These are phyloP conservation scores for Aureobasidium pullulans DNA, from an alignment of 2,329 filamentous ascomycete species.

Conservation along the genomic window DNA sequence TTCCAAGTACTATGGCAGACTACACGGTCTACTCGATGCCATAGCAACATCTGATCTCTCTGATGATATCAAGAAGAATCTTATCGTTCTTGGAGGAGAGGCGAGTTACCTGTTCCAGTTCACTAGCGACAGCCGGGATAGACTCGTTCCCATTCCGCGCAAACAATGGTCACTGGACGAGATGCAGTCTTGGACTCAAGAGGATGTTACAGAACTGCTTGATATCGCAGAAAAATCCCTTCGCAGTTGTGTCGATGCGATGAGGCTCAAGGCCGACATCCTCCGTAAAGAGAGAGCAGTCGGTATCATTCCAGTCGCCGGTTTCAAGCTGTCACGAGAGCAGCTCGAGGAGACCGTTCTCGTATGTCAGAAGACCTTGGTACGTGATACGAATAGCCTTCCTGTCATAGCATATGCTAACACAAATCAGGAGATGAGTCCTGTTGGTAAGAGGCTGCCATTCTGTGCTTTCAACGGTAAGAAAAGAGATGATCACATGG, in stretches of 20 bases:
- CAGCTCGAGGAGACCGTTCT: conserved; percentile 92
- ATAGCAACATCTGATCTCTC: conserved; percentile 60
- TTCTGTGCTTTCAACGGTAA: conserved; percentile 94
- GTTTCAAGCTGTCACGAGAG: conserved; percentile 60
- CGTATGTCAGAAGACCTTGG: conserved; percentile 81
- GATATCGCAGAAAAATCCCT: conserved; percentile 83
- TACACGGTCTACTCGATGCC: conserved; percentile 79
- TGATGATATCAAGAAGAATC: conserved; percentile 61
- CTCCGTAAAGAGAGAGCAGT: conserved; percentile 75
- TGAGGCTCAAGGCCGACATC: conserved; percentile 71
- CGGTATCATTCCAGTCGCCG: conserved; percentile 38
- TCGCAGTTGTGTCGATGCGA: conserved; percentile 68
- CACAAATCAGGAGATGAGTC: conserved; percentile 57
- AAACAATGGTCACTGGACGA: conserved; percentile 67
- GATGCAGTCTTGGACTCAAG: conserved; percentile 69
- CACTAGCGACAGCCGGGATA: conserved; percentile 54
- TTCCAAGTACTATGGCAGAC: conserved; percentile 74
- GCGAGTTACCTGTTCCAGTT: conserved; percentile 92
- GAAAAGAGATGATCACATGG: neutral
- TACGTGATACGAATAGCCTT: conserved; percentile 18
- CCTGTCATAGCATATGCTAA: neutral
- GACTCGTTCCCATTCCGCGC: conserved; percentile 59
- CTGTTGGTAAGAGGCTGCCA: conserved; percentile 61
- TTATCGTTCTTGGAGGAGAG: conserved; percentile 92
- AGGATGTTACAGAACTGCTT: conserved; percentile 71